Evolutionary conservation across 257 asterid species (phyloP).

Genomic region (Solanum sitiens): DNA sequence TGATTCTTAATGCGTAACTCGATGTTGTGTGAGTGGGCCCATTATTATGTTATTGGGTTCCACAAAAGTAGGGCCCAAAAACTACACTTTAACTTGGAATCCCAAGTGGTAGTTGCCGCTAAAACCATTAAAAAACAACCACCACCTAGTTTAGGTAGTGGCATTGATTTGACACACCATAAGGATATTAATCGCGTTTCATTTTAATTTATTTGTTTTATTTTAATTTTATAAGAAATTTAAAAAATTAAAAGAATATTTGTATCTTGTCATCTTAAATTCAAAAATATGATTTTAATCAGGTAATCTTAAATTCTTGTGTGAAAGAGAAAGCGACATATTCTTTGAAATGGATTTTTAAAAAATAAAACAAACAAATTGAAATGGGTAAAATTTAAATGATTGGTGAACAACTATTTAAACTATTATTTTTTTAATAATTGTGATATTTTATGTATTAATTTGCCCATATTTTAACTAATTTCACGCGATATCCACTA

Average conservation of each 20-base stretch:
- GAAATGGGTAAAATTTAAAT: not conserved
- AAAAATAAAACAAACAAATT: too few relatives aligned
- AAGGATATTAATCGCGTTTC: too few relatives aligned
- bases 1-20: not conserved
- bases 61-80: not conserved
- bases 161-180: not conserved
- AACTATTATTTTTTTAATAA: not conserved
- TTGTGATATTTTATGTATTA: not conserved
- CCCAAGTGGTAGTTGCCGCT: not conserved
- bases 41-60: not conserved
- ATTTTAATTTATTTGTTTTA: too few relatives aligned
- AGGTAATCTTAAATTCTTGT: too few relatives aligned
- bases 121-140: not conserved
- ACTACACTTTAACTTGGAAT: not conserved
- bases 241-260: too few relatives aligned
- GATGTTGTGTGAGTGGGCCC: not conserved
- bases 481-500: fast-evolving
- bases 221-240: too few relatives aligned
- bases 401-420: not conserved
- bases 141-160: not conserved
- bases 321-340: not conserved
- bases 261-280: too few relatives aligned
- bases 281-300: too few relatives aligned
- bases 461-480: not conserved
- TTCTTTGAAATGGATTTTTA: too few relatives aligned